Evolutionary conservation across 768 basidiomycete genomes (phyloP), one percentile per base, ranked within the genome.

Genomic region (Cystofilobasidium capitatum): DNA sequence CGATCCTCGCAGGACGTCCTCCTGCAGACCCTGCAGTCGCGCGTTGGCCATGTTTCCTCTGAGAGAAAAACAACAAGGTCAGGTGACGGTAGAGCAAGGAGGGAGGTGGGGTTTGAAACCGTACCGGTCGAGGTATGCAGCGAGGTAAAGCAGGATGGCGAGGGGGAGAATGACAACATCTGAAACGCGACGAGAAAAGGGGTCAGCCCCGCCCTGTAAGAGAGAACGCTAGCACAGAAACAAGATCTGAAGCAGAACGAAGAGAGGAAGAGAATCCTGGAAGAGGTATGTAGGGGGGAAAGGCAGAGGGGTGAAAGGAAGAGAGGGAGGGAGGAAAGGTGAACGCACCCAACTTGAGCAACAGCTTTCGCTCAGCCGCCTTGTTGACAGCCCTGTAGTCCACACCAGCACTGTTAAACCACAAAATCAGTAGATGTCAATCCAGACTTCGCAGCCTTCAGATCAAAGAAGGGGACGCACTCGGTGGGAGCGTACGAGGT

Each of bases 121-220:
- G 78, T 78, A 0, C 78, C 79, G 68, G 57, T 79, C 79, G 35
- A 80, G 74, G 70, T 79, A 80, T 6, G 79, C 79, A 12, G 74
- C 58, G 16, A 66, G 65, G 37, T 66, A 49, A 33, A 66, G 58
- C 0, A 59, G 59, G 14, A 66, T 31, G n/a, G 58, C 40, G n/a
- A 59, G 47, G 16, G 58, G 47, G 17, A 49, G 7, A 26, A 59
- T 47, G 29, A 45, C 35, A 20, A 51, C 14, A 29, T 59, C 57
- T 40, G 40, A 6, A 24, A 7, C 22, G 10, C 9, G 22, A n/a
- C n/a, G 22, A 2, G 13, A 54, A 3, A 16, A 9, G 35, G 51
- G 9, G 16, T 3, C 6, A n/a, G n/a, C n/a, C n/a, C n/a, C n/a
- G n/a, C n/a, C n/a, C n/a, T n/a, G n/a, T n/a, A n/a, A n/a, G n/a